Conservation (phyloP, 441 rosid genomes). For the Erodium trifolium region DNA sequence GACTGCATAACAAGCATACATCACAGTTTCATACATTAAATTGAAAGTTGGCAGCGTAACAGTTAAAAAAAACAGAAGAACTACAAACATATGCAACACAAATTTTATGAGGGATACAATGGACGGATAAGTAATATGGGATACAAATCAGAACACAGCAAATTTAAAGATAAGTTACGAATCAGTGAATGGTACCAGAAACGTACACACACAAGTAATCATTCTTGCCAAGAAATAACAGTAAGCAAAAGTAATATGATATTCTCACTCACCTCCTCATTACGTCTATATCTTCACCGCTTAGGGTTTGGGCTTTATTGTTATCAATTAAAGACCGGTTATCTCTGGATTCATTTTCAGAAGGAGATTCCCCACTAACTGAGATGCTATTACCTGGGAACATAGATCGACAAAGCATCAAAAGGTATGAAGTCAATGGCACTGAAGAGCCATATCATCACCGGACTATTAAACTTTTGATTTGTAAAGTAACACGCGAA, state of each 20-base stretch:
- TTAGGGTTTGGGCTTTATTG: conserved; percentile 67
- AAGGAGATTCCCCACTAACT: not conserved
- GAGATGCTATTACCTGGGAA: not conserved
- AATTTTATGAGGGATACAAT: not conserved
- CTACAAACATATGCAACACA: not conserved
- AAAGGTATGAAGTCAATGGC: too few species aligned
- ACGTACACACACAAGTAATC: not conserved
- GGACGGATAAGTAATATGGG: not conserved
- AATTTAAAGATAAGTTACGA: not conserved
- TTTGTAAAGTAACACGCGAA: too few species aligned
- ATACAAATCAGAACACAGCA: not conserved
- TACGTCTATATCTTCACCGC: conserved; percentile 74
- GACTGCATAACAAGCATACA: conserved; percentile 32
- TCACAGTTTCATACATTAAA: conserved; percentile 6
- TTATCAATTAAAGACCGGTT: conserved; percentile 69
- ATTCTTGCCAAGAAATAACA: not conserved
- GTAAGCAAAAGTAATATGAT: not conserved
- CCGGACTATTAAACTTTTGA: too few species aligned
- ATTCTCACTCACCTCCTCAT: conserved; percentile 46
- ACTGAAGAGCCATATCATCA: too few species aligned
- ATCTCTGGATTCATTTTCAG: conserved; percentile 46
- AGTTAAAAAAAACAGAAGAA: not conserved
- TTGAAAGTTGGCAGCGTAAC: not conserved
- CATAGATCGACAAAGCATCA: too few species aligned
- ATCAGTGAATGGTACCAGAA: not conserved